Conservation (phyloP, 768 basidiomycete species). For the Lactarius deliciosus region DNA sequence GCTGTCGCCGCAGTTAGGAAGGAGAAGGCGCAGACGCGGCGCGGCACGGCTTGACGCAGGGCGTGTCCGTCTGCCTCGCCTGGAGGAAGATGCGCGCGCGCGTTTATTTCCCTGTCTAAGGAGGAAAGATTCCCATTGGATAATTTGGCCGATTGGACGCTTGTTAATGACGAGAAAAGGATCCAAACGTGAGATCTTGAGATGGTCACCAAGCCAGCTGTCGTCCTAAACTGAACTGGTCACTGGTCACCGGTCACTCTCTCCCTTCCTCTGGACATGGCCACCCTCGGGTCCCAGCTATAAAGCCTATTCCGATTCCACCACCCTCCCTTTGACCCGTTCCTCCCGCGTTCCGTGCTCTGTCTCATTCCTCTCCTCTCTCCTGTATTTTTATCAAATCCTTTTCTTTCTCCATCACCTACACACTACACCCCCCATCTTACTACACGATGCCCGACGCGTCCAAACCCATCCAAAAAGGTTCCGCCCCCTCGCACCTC, state of each 20-base stretch:
- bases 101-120: background rate
- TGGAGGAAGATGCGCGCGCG: constrained; percentile 1
- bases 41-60: background rate
- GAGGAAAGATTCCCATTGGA: constrained; percentile 22
- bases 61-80: background rate
- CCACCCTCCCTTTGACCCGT: constrained; percentile 28
- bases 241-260: constrained; percentile 27
- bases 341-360: constrained; percentile 26
- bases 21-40: constrained; percentile 11
- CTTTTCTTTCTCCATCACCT: constrained; percentile 24
- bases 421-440: constrained; percentile 26
- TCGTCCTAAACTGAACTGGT: constrained; percentile 17
- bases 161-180: constrained; percentile 24
- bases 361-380: constrained; percentile 18
- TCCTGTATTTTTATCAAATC: constrained; percentile 19
- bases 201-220: constrained; percentile 27
- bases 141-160: constrained; percentile 24
- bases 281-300: constrained; percentile 31
- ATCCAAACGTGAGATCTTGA: constrained; percentile 12
- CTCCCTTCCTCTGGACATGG: constrained; percentile 20
- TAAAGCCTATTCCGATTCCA: constrained; percentile 35
- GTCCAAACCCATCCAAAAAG: constrained; percentile 35
- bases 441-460: constrained; percentile 39
- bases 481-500: constrained; percentile 49
- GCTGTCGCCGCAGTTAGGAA: constrained; percentile 18